These are phyloP conservation scores for Leccinum obscurum DNA, from an alignment of 768 basidiomycete species.

Conservation along the genomic window DNA sequence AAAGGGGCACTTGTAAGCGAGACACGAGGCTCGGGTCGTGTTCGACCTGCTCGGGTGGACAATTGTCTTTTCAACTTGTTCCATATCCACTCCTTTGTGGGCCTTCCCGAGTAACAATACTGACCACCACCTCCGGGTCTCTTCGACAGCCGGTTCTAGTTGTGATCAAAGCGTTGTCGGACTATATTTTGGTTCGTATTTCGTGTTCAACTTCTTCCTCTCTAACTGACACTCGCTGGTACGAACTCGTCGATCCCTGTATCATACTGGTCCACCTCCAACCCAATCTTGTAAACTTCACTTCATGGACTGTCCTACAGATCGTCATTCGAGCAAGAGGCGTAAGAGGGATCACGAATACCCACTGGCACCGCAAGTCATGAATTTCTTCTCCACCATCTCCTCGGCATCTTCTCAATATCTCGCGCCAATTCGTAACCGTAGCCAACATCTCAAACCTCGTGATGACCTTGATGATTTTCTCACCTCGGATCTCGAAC, in stretches of 20 bases:
- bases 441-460: conserved; percentile 42
- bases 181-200: conserved; percentile 29
- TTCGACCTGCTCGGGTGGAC: conserved; percentile 24
- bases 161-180: conserved; percentile 24
- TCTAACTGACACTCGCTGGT: neutral
- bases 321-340: conserved; percentile 46
- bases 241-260: no score
- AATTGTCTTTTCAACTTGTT: conserved; percentile 25
- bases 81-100: conserved; percentile 26
- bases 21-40: conserved; percentile 24
- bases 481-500: conserved; percentile 74
- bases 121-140: conserved; percentile 18
- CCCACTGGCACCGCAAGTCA: conserved; percentile 38
- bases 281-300: conserved; percentile 14
- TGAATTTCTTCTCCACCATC: conserved; percentile 53
- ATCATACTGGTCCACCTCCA: neutral
- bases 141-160: conserved; percentile 26
- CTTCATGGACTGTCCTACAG: conserved; percentile 43
- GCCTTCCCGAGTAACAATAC: conserved; percentile 10
- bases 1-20: conserved; percentile 18
- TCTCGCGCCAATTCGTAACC: conserved; percentile 49
- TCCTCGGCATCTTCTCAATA: conserved; percentile 44
- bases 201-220: conserved; percentile 20
- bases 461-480: conserved; percentile 63
- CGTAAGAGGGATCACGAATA: conserved; percentile 40